Evolutionary conservation across 1,284 basidiomycete genomes (phyloP), one percentile per base, ranked within the genome.

Genomic region (Trichosporon coremiiforme): DNA sequence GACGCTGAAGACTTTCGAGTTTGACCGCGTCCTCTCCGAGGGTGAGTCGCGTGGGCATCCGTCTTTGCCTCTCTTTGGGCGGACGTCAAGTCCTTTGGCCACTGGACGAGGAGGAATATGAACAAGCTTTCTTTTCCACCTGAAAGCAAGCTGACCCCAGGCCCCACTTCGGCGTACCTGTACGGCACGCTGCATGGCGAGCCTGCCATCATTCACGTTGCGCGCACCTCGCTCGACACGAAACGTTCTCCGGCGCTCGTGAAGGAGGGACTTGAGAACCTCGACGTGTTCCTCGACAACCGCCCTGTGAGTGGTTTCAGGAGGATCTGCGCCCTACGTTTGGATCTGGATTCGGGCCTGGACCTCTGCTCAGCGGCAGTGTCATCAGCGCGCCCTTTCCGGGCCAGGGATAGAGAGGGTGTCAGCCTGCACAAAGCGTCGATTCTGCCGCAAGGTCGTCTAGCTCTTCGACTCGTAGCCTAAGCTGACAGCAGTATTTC

Each of bases 11-110:
- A 75, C 79, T 0, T 88, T 90, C 78, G 73, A 79, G 36, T 87
- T 88, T 22, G 86, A 88, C 66, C 85, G 86, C 38, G 79, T 90
- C 8, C 80, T 91, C 22, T 87, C 87, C 69, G 88, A 90, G 83
- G 87, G 88, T 86, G 45, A 29, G 76, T 73, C 60, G 25, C 20
- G n/a, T n/a, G 2, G 15, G 10, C 7, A 17, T 64, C 64, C 38
- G 20, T 20, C 22, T 15, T 22, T 20, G n/a, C n/a, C n/a, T n/a
- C n/a, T n/a, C n/a, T n/a, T n/a, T n/a, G n/a, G n/a, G n/a, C n/a
- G n/a, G n/a, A n/a, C n/a, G n/a, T n/a, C n/a, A n/a, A n/a, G n/a
- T n/a, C n/a, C n/a, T n/a, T n/a, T n/a, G n/a, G n/a, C n/a, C n/a
- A n/a, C n/a, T n/a, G n/a, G n/a, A n/a, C n/a, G n/a, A n/a, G n/a